Conservation (phyloP, 1,284 basidiomycete species). For the Taiwanofungus camphoratus region DNA sequence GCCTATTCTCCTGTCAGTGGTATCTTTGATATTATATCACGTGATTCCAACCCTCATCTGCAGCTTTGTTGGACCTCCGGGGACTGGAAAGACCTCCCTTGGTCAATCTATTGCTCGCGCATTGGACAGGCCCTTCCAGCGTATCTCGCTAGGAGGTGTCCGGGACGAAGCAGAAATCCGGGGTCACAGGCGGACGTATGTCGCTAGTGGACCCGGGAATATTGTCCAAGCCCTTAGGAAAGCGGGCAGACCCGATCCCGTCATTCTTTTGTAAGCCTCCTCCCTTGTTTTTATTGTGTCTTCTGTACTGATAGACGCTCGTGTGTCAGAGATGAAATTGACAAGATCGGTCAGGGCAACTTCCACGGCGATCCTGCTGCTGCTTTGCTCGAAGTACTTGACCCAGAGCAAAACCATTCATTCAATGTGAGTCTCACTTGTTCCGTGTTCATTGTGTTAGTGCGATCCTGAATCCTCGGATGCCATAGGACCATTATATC, state of each 20-base stretch:
- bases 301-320: not conserved
- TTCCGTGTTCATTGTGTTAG: not conserved
- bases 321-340: constrained; percentile 66
- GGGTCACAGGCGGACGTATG: constrained; percentile 88
- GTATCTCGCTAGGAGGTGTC: constrained; percentile 89
- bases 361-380: constrained; percentile 89
- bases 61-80: constrained; percentile 79
- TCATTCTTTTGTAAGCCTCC: constrained; percentile 66
- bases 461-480: not conserved
- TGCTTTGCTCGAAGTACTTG: constrained; percentile 84
- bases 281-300: constrained; percentile 15
- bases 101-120: constrained; percentile 85
- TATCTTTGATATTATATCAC: constrained; percentile 1
- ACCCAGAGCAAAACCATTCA: constrained; percentile 87
- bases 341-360: constrained; percentile 83
- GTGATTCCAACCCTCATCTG: not conserved
- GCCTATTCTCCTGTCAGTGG: constrained; percentile 72
- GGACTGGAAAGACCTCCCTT: constrained; percentile 81
- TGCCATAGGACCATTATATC: constrained; percentile 80
- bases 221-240: constrained; percentile 88
- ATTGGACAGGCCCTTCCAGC: constrained; percentile 80
- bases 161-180: constrained; percentile 89
- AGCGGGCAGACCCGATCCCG: constrained; percentile 75
- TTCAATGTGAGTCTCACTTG: constrained; percentile 55
- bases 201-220: constrained; percentile 80